These are phyloP conservation scores for Macrophomina tecta DNA, from an alignment of 2,329 filamentous ascomycete species.

Conservation along the genomic window DNA sequence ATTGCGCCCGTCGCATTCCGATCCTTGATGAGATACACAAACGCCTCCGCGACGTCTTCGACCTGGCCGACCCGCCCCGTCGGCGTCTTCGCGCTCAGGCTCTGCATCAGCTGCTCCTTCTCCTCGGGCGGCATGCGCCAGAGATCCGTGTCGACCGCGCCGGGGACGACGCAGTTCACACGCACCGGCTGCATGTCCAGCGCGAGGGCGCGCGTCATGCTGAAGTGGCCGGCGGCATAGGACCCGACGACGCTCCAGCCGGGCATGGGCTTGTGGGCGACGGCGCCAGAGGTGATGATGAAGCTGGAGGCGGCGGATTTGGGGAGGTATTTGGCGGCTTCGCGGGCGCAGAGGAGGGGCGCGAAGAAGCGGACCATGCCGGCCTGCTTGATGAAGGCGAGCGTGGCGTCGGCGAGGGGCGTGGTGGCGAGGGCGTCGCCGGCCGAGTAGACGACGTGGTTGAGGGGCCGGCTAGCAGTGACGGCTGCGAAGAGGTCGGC, in stretches of 20 bases:
- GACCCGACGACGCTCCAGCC: slow-evolving; percentile 58
- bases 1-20: slow-evolving; percentile 53
- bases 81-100: slow-evolving; percentile 34
- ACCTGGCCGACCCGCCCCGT: slow-evolving; percentile 38
- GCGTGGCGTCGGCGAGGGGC: slow-evolving; percentile 49
- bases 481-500: slow-evolving; percentile 49
- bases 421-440: slow-evolving; percentile 54
- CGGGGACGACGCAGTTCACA: slow-evolving; percentile 67
- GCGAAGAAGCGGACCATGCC: slow-evolving; percentile 59
- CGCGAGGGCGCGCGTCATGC: slow-evolving; percentile 63
- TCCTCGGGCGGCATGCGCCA: slow-evolving; percentile 44
- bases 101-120: slow-evolving; percentile 35
- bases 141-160: slow-evolving; percentile 54
- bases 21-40: slow-evolving; percentile 56
- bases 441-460: slow-evolving; percentile 66
- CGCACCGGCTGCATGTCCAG: slow-evolving; percentile 68
- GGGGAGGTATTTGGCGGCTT: slow-evolving; percentile 53
- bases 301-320: slow-evolving; percentile 54
- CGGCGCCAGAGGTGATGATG: slow-evolving; percentile 62
- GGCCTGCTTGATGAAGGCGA: slow-evolving; percentile 50
- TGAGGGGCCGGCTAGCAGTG: slow-evolving; percentile 40
- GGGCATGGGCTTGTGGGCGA: slow-evolving; percentile 58
- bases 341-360: slow-evolving; percentile 60
- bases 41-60: slow-evolving; percentile 51
- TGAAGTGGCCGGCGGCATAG: slow-evolving; percentile 59